Evolutionary conservation across 768 basidiomycete species (phyloP).

Genomic region (Cubamyces sp.): DNA sequence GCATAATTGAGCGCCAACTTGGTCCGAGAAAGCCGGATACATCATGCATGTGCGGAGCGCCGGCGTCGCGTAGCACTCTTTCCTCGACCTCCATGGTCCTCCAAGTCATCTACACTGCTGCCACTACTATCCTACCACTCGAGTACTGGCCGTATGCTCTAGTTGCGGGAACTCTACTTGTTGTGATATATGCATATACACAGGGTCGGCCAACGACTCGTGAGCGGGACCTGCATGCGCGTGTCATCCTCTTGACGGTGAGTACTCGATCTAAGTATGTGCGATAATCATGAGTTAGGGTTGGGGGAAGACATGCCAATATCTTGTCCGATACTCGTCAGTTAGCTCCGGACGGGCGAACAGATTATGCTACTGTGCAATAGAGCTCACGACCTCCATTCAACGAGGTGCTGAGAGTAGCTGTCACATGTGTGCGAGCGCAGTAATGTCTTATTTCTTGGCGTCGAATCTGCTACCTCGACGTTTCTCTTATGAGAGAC

Average conservation of each 20-base stretch:
- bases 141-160: slow-evolving; percentile 60
- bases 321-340: no score
- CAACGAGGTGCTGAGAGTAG: no score
- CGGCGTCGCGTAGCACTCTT: neutral
- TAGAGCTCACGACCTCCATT: no score
- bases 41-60: neutral
- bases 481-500: no score
- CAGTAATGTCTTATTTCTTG: no score
- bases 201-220: slow-evolving; percentile 74
- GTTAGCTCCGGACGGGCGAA: no score
- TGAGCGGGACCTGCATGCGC: slow-evolving; percentile 76
- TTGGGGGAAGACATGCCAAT: no score
- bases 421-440: no score
- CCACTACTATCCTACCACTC: slow-evolving; percentile 52
- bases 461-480: no score
- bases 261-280: neutral
- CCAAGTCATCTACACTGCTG: slow-evolving; percentile 46
- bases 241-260: slow-evolving; percentile 74
- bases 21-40: slow-evolving; percentile 12
- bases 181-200: slow-evolving; percentile 59
- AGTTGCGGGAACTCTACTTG: slow-evolving; percentile 46
- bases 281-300: neutral
- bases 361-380: no score
- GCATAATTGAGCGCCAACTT: no score
- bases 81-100: slow-evolving; percentile 51